Base-by-base conservation (phyloP, 1,139 yeast species). In the Meyerozyma carpophila region DNA sequence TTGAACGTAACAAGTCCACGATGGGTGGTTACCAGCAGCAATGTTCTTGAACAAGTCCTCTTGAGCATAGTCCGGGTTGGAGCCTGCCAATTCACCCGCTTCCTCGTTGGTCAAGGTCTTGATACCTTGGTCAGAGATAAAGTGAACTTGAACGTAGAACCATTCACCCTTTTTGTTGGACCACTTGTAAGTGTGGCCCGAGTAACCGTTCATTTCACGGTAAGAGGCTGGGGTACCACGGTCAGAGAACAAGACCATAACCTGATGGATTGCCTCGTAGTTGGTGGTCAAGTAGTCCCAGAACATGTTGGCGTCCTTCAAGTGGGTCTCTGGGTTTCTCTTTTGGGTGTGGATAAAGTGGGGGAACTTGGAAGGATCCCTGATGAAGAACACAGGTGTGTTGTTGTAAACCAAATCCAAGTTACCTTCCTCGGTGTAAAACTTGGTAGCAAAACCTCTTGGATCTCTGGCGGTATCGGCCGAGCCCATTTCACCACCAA, bases 381-480 rank as follows among this genome's bases (percentile, higher is more conserved):
- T 79, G 53, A 88, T 73, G 69, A 88, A 88, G 67, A 88, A 88
- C 45, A 88, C 79, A 27, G 96, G 96, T 37, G 95, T 88, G 74
- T 88, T 88, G 76, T 87, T 88, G 75, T 82, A 85, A 34, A 88
- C 96, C 74, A 86, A 82, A 72, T 88, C 96, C 65, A 84, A 73
- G 69, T 83, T 84, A 57, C 96, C 96, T 65, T 87, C 93, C 57
- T 86, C 90, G 42, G 95, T 88, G 70, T 85, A 85, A 57, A 88
- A 76, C 69, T 87, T 87, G 55, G 84, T 80, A 43, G 94, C 73
- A 65, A 86, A 87, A 25, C 96, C 96, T 68, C 95, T 79, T 51
- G 95, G 95, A 62, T 88, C 96, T 70, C 96, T 82, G 40, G 89
- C 93, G 39, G 93, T 73, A 63, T 88, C 95, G 36, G 95, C 81